Base-by-base conservation (phyloP, 2,329 filamentous ascomycete species). In the Calonectria hongkongensis region DNA sequence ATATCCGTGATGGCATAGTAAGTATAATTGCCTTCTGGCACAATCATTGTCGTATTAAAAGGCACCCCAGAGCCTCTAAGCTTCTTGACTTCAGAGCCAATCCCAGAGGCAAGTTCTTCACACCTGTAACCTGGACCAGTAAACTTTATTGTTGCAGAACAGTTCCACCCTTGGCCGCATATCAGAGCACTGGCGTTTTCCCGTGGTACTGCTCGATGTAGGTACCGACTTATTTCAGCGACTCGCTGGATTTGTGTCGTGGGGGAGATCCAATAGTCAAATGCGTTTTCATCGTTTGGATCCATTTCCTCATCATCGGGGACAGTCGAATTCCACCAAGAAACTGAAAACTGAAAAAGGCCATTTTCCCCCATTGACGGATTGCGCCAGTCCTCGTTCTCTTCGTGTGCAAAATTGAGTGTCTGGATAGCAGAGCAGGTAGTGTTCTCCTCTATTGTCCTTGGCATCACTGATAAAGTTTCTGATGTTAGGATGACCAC, bases 141-240 rank as follows among this genome's bases (percentile, higher is more conserved):
- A 30, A 79, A 79, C 9, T 71, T 48, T n/a, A 79, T 71, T 0
- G 62, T 68, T 18, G 75, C 75, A 8, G 76, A 76, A 56, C 78
- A 79, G 30, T 79, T 79, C 78, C 78, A 79, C 8, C 78, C 78
- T 10, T n/a, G 28, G 4, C 78, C 78, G 10, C 78, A 79, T n/a
- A 79, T 76, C 1, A 79, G 70, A 0, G 36, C 2, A 2, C 71
- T 48, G 1, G 78, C 72, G 18, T 75, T 63, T 5, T 73, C 62
- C 1, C 68, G 71, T 64, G 75, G 72, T 2, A 79, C 65, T 1
- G 78, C 63, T 18, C 74, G 74, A 13, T 75, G 64, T 0, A 63
- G 47, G 36, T 77, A 79, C 16, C 73, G 75, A 9, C 76, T 75
- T 41, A 71, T 75, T 13, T 68, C 45, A 16, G 75, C 74, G 15